A percentile compares a stretch with the other conserved stretches of the same genome.
These are phyloP conservation scores for Cucurbita argyrosperma DNA, from an alignment of 306 rosid species.

Conservation along the genomic window DNA sequence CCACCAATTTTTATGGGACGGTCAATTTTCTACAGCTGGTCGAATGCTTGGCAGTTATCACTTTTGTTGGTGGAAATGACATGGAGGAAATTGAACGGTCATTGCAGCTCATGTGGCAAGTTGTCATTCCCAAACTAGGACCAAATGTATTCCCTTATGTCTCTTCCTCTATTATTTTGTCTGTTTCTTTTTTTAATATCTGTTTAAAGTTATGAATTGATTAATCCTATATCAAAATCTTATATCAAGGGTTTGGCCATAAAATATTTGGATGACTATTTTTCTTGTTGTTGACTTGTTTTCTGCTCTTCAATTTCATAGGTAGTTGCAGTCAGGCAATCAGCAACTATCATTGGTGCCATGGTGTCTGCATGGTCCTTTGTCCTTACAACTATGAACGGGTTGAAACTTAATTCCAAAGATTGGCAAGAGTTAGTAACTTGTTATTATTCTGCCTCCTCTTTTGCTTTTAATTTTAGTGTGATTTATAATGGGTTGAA, in stretches of 20 bases:
- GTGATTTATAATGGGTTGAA: neutral
- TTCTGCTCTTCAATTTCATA: conserved; percentile 9
- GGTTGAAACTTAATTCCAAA: conserved; percentile 53
- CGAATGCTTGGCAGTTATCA: conserved; percentile 75
- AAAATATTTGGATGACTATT: neutral
- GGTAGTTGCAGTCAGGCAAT: conserved; percentile 74
- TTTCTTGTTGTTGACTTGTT: neutral
- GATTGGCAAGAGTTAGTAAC: conserved; percentile 69
- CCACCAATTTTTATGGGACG: conserved; percentile 3
- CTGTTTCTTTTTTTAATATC: neutral
- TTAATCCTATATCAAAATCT: neutral
- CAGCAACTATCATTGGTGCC: conserved; percentile 35
- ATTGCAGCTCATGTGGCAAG: conserved; percentile 89
- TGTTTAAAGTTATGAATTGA: neutral
- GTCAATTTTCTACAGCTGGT: conserved; percentile 41
- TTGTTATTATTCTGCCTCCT: neutral
- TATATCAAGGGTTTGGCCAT: neutral
- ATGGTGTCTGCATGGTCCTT: conserved; percentile 87
- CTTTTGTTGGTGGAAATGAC: conserved; percentile 73
- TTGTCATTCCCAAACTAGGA: conserved; percentile 66
- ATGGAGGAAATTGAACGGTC: conserved; percentile 73
- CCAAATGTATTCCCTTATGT: conserved; percentile 40
- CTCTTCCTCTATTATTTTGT: neutral
- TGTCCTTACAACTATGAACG: conserved; percentile 62
- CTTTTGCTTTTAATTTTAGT: neutral